Conservation (phyloP, 768 basidiomycete species). For the Trametes elegans region DNA sequence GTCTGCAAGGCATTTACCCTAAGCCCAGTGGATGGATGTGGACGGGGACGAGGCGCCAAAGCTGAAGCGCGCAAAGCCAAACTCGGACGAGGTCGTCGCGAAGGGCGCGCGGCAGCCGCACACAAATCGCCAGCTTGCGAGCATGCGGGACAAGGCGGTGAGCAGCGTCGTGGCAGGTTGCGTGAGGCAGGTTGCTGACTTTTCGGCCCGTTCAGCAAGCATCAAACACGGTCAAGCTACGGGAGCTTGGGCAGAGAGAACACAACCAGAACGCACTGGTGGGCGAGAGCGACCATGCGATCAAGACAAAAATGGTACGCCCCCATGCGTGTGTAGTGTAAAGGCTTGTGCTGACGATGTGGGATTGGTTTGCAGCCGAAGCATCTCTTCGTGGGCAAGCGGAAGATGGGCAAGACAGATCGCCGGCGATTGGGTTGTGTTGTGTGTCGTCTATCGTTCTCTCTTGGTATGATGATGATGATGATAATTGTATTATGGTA, state of each 20-base stretch:
- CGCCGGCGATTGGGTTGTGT: conserved; percentile 49
- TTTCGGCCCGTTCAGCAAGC: conserved; percentile 59
- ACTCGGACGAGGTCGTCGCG: conserved; percentile 54
- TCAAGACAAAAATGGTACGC: conserved; percentile 78
- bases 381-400: conserved; percentile 83
- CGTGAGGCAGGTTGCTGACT: not conserved
- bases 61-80: conserved; percentile 61
- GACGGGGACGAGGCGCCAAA: conserved; percentile 44
- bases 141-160: conserved; percentile 75
- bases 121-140: conserved; percentile 72
- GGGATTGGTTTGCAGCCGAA: conserved; percentile 62
- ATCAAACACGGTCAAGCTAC: conserved; percentile 74
- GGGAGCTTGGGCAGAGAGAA: conserved; percentile 82
- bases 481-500: conserved; percentile 4
- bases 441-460: not conserved
- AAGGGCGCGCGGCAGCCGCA: conserved; percentile 56
- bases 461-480: no score
- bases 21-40: conserved; percentile 43
- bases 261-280: conserved; percentile 89
- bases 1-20: conserved; percentile 76
- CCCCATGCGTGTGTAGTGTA: not conserved
- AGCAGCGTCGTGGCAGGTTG: conserved; percentile 27
- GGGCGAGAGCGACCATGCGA: conserved; percentile 84
- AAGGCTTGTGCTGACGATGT: not conserved
- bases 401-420: conserved; percentile 80